Conservation (phyloP, 495 filamentous ascomycete species). For the Peziza echinospora region DNA sequence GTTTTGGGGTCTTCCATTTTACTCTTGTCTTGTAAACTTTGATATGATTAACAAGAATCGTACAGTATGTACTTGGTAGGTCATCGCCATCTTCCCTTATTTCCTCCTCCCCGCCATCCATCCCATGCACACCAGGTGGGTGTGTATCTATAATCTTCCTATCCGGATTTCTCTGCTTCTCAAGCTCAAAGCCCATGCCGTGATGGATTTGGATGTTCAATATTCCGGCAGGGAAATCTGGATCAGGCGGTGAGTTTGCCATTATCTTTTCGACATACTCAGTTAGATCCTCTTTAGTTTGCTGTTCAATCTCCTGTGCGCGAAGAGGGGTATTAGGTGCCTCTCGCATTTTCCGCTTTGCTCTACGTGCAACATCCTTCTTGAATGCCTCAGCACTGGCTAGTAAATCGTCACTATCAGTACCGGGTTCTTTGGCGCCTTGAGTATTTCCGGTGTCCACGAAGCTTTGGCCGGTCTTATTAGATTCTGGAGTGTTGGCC, state of each 20-base stretch:
- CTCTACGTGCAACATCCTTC: no score
- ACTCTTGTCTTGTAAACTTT: slow-evolving; percentile 49
- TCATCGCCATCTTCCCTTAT: slow-evolving; percentile 38
- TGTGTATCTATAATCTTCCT: neutral
- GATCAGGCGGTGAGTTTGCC: neutral
- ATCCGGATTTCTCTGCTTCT: neutral
- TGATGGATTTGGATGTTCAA: slow-evolving; percentile 50
- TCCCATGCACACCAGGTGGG: no score
- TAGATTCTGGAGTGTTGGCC: no score
- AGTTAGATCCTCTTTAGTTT: neutral
- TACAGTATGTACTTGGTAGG: slow-evolving; percentile 44
- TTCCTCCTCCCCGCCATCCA: neutral
- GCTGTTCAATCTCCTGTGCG: neutral
- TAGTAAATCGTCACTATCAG: neutral
- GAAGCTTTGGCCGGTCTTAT: no score
- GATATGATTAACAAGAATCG: slow-evolving; percentile 45
- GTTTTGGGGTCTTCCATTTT: slow-evolving; percentile 53
- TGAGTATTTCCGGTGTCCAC: neutral
- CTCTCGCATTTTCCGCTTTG: neutral
- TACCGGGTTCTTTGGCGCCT: neutral
- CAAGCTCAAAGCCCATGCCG: slow-evolving; percentile 29
- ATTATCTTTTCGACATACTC: no score
- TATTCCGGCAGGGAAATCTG: slow-evolving; percentile 16
- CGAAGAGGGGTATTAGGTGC: neutral
- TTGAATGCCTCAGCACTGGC: no score